Evolutionary conservation across 352 stramenopile species (phyloP).

Genomic region (Globisporangium carolinianum): DNA sequence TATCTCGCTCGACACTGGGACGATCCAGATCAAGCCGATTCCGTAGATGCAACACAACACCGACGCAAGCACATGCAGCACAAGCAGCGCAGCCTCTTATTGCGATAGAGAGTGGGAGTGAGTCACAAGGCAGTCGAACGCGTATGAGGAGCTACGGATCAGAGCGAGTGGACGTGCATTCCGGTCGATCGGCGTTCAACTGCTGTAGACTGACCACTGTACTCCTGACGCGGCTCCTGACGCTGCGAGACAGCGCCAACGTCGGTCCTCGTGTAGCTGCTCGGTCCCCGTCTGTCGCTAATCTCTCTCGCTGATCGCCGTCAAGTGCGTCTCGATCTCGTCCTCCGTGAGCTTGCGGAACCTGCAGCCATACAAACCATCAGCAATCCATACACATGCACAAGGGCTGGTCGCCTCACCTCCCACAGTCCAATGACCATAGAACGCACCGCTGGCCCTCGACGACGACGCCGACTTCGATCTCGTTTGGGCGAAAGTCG

Average conservation of each 20-base stretch:
- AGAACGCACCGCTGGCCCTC: constrained; percentile 59
- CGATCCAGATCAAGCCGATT: constrained; percentile 90
- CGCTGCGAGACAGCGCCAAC: too few relatives aligned
- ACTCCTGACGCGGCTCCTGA: too few relatives aligned
- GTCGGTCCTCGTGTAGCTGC: neutral
- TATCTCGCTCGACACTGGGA: too few relatives aligned
- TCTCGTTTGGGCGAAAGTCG: constrained; percentile 97
- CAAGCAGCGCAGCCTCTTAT: too few relatives aligned
- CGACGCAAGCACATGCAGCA: neutral
- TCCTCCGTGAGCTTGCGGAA: constrained; percentile 94
- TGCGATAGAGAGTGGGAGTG: too few relatives aligned
- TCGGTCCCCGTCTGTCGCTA: constrained; percentile 18
- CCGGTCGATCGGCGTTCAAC: too few relatives aligned
- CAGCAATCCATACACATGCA: constrained; percentile 22
- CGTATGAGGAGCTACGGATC: too few relatives aligned
- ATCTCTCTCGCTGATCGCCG: constrained; percentile 95
- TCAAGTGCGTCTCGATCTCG: constrained; percentile 97
- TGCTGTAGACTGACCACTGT: too few relatives aligned
- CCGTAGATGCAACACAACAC: constrained; percentile 31
- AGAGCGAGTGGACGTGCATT: too few relatives aligned
- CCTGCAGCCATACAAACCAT: constrained; percentile 19
- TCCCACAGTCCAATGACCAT: neutral
- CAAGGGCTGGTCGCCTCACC: constrained; percentile 10
- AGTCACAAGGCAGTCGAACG: too few relatives aligned
- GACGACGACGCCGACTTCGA: constrained; percentile 81